These are phyloP conservation scores for Monosporascus cannonballus DNA, from an alignment of 2,329 filamentous ascomycete genomes.

Conservation along the genomic window DNA sequence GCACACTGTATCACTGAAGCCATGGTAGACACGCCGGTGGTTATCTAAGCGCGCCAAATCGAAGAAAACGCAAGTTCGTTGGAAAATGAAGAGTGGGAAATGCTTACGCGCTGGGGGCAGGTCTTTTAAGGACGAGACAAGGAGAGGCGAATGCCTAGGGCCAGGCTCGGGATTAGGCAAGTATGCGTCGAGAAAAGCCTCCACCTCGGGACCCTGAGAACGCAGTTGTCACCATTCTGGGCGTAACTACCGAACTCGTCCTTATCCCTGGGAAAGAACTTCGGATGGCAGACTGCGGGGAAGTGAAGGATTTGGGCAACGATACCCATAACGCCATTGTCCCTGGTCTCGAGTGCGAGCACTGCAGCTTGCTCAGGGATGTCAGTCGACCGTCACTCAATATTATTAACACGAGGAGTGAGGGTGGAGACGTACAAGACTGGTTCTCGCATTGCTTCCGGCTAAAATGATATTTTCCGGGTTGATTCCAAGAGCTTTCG, in stretches of 20 bases:
- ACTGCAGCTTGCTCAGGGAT: slow-evolving; percentile 17
- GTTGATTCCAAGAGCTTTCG: slow-evolving; percentile 30
- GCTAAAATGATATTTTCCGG: slow-evolving; percentile 36
- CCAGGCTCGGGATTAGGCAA: slow-evolving; percentile 11
- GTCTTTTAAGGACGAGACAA: slow-evolving; percentile 23
- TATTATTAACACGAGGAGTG: neutral
- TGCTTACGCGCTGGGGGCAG: slow-evolving; percentile 29
- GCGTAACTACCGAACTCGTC: slow-evolving; percentile 27
- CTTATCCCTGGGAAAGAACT: slow-evolving; percentile 23
- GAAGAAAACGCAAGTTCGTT: too few relatives aligned
- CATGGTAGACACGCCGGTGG: too few relatives aligned
- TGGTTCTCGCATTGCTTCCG: slow-evolving; percentile 44
- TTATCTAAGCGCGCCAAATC: too few relatives aligned
- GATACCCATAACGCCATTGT: slow-evolving; percentile 26
- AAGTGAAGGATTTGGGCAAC: slow-evolving; percentile 28
- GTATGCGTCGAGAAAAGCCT: slow-evolving; percentile 28
- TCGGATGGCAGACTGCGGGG: slow-evolving; percentile 30
- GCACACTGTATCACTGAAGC: slow-evolving; percentile 28
- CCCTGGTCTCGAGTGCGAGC: slow-evolving; percentile 24
- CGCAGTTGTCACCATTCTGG: slow-evolving; percentile 26
- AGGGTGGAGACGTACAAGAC: slow-evolving; percentile 28
- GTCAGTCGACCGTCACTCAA: too few relatives aligned
- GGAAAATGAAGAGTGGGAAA: neutral
- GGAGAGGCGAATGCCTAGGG: slow-evolving; percentile 25
- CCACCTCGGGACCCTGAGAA: slow-evolving; percentile 22